phyloP scores from a whole-genome alignment of 768 basidiomycete species.

The Lentinula aciculospora region DNA sequence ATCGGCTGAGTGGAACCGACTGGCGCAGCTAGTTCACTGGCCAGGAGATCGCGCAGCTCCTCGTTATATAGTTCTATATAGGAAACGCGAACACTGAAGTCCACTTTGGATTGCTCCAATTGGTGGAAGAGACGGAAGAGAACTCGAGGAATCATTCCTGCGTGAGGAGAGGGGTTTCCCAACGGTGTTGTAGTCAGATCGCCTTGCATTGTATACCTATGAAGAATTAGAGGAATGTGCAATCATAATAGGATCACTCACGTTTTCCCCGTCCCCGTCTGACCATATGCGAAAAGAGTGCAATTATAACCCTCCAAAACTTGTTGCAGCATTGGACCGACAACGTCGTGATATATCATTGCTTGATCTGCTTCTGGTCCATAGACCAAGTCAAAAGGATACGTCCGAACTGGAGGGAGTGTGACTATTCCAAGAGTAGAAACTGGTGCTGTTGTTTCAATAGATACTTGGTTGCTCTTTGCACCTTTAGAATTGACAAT shows the following conservation, averaged over 20 bases:
- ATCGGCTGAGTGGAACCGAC: slow-evolving; percentile 69
- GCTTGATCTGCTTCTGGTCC: slow-evolving; percentile 96
- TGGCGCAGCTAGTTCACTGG: slow-evolving; percentile 70
- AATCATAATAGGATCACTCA: slow-evolving; percentile 32
- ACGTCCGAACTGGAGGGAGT: slow-evolving; percentile 75
- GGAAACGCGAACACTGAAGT: slow-evolving; percentile 91
- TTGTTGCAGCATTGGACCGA: slow-evolving; percentile 87
- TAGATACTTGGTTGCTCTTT: slow-evolving; percentile 68
- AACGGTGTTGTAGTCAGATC: slow-evolving; percentile 78
- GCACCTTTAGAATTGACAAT: slow-evolving; percentile 79
- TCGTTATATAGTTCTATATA: slow-evolving; percentile 98
- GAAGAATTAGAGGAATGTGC: not conserved
- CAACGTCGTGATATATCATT: slow-evolving; percentile 90
- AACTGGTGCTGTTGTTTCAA: slow-evolving; percentile 69
- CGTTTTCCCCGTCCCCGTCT: slow-evolving; percentile 99
- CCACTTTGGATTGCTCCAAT: slow-evolving; percentile 68
- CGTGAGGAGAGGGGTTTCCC: slow-evolving; percentile 82
- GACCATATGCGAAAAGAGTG: slow-evolving; percentile 95
- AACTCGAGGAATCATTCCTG: slow-evolving; percentile 94
- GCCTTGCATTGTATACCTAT: slow-evolving; percentile 95
- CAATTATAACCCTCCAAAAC: slow-evolving; percentile 97
- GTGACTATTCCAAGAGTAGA: slow-evolving; percentile 71
- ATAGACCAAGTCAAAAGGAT: slow-evolving; percentile 93
- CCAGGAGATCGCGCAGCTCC: slow-evolving; percentile 90
- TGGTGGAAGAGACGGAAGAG: slow-evolving; percentile 88